A percentile compares a stretch with the other conserved stretches of the same genome.
phyloP scores from a whole-genome alignment of 257 asterid species.

The Solanum pinnatisectum region DNA sequence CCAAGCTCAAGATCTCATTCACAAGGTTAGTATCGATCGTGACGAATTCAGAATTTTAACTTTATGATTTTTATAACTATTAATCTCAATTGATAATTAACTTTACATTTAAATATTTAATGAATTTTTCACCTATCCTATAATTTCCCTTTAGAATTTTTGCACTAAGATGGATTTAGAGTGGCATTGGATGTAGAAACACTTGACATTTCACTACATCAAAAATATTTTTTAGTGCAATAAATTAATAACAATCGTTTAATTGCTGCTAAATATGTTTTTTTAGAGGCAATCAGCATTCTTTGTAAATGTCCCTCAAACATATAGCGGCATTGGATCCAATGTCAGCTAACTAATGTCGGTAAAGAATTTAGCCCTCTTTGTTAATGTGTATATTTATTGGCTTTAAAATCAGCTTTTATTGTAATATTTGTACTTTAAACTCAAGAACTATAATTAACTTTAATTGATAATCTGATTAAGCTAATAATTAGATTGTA shows the following conservation, averaged over 20 bases:
- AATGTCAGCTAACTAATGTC: no score
- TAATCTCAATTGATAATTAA: neutral
- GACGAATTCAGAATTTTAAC: neutral
- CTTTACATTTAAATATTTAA: neutral
- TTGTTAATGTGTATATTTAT: no score
- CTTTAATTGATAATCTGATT: neutral
- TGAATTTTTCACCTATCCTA: neutral
- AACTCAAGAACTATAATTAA: neutral
- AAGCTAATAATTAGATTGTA: no score
- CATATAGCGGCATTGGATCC: no score
- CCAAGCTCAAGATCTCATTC: slow-evolving; percentile 31
- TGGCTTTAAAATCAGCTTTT: neutral
- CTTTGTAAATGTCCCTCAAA: no score
- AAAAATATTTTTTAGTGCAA: no score
- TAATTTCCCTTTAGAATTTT: neutral
- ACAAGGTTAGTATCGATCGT: slow-evolving; percentile 19
- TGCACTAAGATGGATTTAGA: neutral
- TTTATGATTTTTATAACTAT: neutral
- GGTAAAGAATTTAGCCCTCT: no score
- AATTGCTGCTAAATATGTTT: no score
- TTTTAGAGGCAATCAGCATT: no score
- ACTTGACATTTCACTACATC: no score
- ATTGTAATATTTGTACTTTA: neutral
- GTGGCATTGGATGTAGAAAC: no score
- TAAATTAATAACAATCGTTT: no score